Conservation (phyloP, 75 land plant genomes). For the Picea sitchensis region DNA sequence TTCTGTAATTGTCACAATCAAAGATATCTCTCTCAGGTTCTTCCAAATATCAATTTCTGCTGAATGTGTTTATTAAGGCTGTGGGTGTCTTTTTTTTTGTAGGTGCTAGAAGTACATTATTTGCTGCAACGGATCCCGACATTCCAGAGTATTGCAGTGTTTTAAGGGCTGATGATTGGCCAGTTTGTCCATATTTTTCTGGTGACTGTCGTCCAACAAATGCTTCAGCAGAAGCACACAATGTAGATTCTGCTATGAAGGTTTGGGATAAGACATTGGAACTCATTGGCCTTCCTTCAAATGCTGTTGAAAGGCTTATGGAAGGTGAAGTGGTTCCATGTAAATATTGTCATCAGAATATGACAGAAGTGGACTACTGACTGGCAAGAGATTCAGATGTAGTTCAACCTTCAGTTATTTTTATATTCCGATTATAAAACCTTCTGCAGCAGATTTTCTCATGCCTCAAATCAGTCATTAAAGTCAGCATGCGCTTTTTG, state of each 20-base stretch:
- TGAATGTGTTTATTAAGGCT: not conserved
- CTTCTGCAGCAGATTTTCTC: no score
- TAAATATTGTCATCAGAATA: not conserved
- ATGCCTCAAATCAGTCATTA: not conserved
- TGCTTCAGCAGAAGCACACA: slow-evolving; percentile 78
- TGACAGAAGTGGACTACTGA: not conserved
- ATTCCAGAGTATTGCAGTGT: slow-evolving; percentile 69
- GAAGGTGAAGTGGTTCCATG: slow-evolving; percentile 45
- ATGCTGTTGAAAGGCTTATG: slow-evolving; percentile 67
- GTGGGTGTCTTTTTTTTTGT: slow-evolving; percentile 7
- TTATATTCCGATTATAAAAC: not conserved
- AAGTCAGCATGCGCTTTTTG: not conserved
- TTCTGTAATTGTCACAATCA: not conserved
- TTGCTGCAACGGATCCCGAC: slow-evolving; percentile 89
- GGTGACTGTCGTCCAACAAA: slow-evolving; percentile 76
- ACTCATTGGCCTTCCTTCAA: slow-evolving; percentile 62
- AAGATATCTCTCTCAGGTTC: not conserved
- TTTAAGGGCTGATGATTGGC: slow-evolving; percentile 75
- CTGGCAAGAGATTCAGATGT: not conserved
- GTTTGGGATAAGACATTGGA: slow-evolving; percentile 88
- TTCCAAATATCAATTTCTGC: not conserved
- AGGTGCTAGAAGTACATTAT: slow-evolving; percentile 93
- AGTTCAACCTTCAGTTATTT: not conserved
- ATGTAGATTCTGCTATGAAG: slow-evolving; percentile 45
- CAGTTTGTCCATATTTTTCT: slow-evolving; percentile 74